Evolutionary conservation across 768 basidiomycete genomes (phyloP), one percentile per base, ranked within the genome.

Genomic region (Kwoniella bestiolae): DNA sequence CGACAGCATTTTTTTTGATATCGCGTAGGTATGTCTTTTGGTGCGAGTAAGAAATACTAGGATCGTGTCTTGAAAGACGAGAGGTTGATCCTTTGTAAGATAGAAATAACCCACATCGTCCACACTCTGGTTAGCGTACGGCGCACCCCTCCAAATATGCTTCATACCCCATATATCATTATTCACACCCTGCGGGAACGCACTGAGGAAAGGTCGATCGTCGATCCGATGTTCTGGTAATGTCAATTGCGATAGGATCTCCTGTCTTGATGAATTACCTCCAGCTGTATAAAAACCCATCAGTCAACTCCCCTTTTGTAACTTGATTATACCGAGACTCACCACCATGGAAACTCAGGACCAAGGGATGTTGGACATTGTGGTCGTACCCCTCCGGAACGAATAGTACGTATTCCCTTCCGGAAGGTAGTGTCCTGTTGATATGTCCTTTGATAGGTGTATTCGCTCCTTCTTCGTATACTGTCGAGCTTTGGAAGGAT

Each of bases 341-440:
- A 72, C 71, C 71, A 18, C 71, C 71, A 46, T 72, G 71, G 56
- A 72, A 72, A 47, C 71, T 72, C 23, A 72, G 34, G 6, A 72
- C 67, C 6, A 69, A 29, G 1, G 71, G 71, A 59, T 72, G 67
- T 16, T 63, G 32, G 12, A 63, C 45, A 6, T 44, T 31, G 26
- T 55, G 61, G 18, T 31, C 61, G 31, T 63, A 63, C 14, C 28
- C 52, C 14, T 44, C 52, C 16, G 61, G 61, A 46, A 63, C 61
- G 41, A 55, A 55, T 9, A 63, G 41, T 11, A 60, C 47, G 47
- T 50, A 60, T n/a, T 49, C 49, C 8, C 59, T 32, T n/a, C 59
- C 59, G 25, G 59, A 60, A 41, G 59, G 59, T 29, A 60, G 28
- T 12, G 59, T 60, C 32, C 59, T 32, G n/a, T 49, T 50, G 32